Percentiles rank a stretch among this genome's conserved stretches.
Evolutionary conservation across 345 rosid genomes (phyloP).

Genomic region (Pelargonium nanum): DNA sequence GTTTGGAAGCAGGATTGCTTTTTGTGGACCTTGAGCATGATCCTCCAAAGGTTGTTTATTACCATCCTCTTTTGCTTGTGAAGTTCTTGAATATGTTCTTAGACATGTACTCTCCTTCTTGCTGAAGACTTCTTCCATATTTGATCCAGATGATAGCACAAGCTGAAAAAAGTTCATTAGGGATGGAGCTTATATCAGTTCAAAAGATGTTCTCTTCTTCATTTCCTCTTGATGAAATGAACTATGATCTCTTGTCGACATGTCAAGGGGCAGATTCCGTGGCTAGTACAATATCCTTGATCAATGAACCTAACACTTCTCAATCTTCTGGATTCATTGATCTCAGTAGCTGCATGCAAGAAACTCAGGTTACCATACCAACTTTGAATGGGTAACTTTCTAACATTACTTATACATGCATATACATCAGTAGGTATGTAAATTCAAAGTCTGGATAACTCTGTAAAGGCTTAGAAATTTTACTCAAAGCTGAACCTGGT

Average conservation of each 20-base stretch:
- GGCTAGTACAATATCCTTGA: constrained; percentile 12
- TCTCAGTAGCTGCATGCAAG: constrained; percentile 64
- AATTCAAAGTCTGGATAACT: neutral
- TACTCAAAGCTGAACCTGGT: no score
- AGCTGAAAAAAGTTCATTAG: constrained; percentile 31
- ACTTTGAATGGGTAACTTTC: constrained; percentile 67
- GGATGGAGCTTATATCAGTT: constrained; percentile 38
- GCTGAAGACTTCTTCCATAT: constrained; percentile 6
- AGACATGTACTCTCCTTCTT: constrained; percentile 8
- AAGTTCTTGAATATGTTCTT: constrained; percentile 3
- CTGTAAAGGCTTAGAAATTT: neutral
- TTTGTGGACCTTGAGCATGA: constrained; percentile 74
- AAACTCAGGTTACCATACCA: constrained; percentile 68
- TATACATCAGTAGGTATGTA: neutral
- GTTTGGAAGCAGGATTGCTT: constrained; percentile 32
- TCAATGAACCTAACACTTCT: constrained; percentile 24
- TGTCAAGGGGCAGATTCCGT: constrained; percentile 10
- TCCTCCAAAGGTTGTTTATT: constrained; percentile 69
- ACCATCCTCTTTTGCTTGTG: neutral
- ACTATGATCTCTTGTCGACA: constrained; percentile 14
- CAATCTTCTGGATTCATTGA: constrained; percentile 43
- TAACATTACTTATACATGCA: neutral
- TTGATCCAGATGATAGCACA: constrained; percentile 47
- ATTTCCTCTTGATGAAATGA: constrained; percentile 30
- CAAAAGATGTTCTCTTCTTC: constrained; percentile 43